Evolutionary conservation across 345 rosid species (phyloP).

Genomic region (Dipteronia sinensis): DNA sequence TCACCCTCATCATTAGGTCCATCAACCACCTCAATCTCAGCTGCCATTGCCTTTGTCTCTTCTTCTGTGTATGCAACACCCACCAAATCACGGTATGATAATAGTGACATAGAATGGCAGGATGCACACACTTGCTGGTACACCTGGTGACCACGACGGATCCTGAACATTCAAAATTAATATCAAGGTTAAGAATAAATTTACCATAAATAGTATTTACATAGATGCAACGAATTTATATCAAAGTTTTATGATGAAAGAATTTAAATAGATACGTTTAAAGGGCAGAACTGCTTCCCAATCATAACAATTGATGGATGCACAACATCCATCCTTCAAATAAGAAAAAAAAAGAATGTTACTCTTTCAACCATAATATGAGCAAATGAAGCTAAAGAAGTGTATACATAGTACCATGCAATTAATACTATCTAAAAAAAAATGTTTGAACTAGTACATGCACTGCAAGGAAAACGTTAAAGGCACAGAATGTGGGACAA

Average conservation of each 20-base stretch:
- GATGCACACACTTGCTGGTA: conserved; percentile 98
- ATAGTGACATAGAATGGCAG: conserved; percentile 96
- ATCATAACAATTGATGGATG: not conserved
- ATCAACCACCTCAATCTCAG: conserved; percentile 96
- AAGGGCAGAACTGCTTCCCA: not conserved
- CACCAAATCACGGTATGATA: conserved; percentile 91
- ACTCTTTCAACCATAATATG: not conserved
- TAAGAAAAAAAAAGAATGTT: not conserved
- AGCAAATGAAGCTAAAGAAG: not conserved
- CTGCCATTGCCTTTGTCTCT: conserved; percentile 98
- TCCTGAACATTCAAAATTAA: conserved; percentile 55
- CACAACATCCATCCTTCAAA: not conserved
- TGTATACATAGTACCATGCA: not conserved
- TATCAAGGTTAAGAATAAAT: conserved; percentile 7
- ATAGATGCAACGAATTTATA: not conserved
- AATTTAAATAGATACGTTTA: conserved; percentile 2
- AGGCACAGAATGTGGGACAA: not conserved
- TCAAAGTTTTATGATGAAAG: not conserved
- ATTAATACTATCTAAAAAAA: not conserved
- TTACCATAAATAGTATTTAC: not conserved
- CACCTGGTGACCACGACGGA: conserved; percentile 99
- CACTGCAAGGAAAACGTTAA: not conserved
- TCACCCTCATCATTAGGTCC: conserved; percentile 99
- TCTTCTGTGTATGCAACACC: conserved; percentile 99
- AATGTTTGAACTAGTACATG: not conserved